Evolutionary conservation across 1,139 yeast genomes (phyloP).

Genomic region (Candida sp.): DNA sequence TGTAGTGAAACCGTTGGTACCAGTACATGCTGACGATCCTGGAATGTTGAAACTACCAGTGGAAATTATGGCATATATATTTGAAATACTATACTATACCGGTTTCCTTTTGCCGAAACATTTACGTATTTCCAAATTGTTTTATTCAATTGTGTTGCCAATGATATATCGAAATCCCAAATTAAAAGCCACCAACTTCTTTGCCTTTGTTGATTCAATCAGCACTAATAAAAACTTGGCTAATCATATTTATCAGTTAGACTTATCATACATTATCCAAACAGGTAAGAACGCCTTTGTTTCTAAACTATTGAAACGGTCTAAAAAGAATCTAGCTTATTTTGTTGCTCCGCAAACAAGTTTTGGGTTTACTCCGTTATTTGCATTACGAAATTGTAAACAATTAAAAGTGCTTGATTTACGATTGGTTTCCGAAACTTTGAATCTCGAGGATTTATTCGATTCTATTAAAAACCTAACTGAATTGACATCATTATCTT

Average conservation of each 20-base stretch:
- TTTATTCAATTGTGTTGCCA: slow-evolving; percentile 60
- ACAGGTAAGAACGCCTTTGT: slow-evolving; percentile 93
- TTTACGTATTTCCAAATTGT: slow-evolving; percentile 57
- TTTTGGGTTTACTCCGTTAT: slow-evolving; percentile 86
- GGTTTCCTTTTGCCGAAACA: slow-evolving; percentile 46
- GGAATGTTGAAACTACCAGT: slow-evolving; percentile 42
- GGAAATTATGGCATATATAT: slow-evolving; percentile 56
- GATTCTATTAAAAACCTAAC: slow-evolving; percentile 63
- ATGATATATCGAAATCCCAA: slow-evolving; percentile 61
- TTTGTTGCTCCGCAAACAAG: slow-evolving; percentile 95
- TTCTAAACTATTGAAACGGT: slow-evolving; percentile 74
- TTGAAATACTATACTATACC: slow-evolving; percentile 34
- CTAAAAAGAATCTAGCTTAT: slow-evolving; percentile 56
- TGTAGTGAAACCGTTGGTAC: slow-evolving; percentile 9
- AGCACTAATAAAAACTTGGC: slow-evolving; percentile 41
- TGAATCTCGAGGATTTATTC: slow-evolving; percentile 76
- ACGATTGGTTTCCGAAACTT: slow-evolving; percentile 88
- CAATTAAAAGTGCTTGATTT: slow-evolving; percentile 67
- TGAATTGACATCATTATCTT: slow-evolving; percentile 69
- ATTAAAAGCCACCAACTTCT: slow-evolving; percentile 65
- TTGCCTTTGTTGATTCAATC: slow-evolving; percentile 69
- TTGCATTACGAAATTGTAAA: slow-evolving; percentile 70
- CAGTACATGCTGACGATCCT: slow-evolving; percentile 6
- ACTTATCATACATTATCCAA: slow-evolving; percentile 77
- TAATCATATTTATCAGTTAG: slow-evolving; percentile 50